Percentiles rank a stretch among this genome's conserved stretches.
These are phyloP conservation scores for Lyophyllum atratum DNA, from an alignment of 768 basidiomycete species.

Conservation along the genomic window DNA sequence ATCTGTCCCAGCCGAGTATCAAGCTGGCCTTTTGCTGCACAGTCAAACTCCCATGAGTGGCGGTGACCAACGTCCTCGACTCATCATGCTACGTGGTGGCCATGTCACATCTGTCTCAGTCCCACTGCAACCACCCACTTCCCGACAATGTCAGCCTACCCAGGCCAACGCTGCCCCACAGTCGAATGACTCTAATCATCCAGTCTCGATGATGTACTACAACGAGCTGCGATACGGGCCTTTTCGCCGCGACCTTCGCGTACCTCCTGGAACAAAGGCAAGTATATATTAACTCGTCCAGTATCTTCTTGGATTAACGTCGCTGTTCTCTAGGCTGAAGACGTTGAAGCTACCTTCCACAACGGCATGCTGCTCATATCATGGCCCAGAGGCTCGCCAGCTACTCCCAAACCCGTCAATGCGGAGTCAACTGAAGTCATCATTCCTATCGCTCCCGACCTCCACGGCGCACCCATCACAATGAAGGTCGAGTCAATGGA, in stretches of 20 bases:
- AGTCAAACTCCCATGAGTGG: slow-evolving; percentile 5
- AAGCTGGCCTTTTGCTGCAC: slow-evolving; percentile 6
- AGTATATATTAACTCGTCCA: slow-evolving; percentile 4
- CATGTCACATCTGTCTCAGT: slow-evolving; percentile 3
- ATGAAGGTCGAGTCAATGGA: slow-evolving; percentile 14
- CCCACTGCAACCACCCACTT: background rate
- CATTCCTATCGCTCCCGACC: background rate
- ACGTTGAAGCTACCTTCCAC: slow-evolving; percentile 7
- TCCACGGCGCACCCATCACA: background rate
- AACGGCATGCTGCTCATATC: slow-evolving; percentile 17
- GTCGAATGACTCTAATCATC: background rate
- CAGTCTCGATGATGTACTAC: slow-evolving; percentile 8
- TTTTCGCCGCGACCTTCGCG: slow-evolving; percentile 39
- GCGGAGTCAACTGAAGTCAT: slow-evolving; percentile 2
- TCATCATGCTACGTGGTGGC: slow-evolving; percentile 13
- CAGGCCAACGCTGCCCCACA: background rate
- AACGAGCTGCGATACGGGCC: slow-evolving; percentile 45
- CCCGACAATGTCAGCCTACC: background rate
- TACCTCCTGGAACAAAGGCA: slow-evolving; percentile 42
- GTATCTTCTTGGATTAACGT: background rate
- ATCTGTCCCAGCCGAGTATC: slow-evolving; percentile 9
- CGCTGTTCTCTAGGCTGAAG: slow-evolving; percentile 2
- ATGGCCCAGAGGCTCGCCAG: slow-evolving; percentile 4
- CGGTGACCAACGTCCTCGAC: slow-evolving; percentile 3
- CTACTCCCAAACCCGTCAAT: background rate